Conservation (phyloP, 805 yeast species). For the Jamesozyma gamospora region DNA sequence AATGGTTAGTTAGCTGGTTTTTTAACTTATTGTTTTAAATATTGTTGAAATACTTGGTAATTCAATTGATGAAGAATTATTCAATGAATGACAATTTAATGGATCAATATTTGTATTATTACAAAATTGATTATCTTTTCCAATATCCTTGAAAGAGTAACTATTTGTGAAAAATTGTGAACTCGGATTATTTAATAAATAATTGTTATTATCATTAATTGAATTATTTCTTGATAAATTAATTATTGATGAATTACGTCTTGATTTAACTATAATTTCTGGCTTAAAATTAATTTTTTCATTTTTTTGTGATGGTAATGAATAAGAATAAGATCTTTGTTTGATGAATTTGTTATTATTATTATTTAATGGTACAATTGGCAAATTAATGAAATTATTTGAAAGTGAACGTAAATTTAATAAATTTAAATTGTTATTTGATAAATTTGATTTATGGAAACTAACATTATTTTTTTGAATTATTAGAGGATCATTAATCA, state of each 20-base stretch:
- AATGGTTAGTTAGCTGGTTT: no score
- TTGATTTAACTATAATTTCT: conserved; percentile 27
- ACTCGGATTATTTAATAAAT: conserved; percentile 1
- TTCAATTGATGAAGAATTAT: no score
- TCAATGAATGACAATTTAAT: no score
- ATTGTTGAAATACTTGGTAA: neutral
- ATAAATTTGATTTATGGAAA: no score
- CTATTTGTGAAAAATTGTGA: conserved; percentile 6
- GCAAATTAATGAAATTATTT: neutral
- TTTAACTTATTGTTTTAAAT: neutral
- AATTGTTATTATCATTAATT: conserved; percentile 6
- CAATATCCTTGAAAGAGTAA: conserved; percentile 16
- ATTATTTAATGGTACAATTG: neutral
- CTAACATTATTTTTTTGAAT: no score
- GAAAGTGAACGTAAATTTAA: no score
- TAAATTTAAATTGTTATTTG: no score
- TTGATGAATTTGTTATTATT: conserved; percentile 10
- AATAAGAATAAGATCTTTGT: conserved; percentile 25
- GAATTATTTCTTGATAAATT: conserved; percentile 25
- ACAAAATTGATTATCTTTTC: conserved; percentile 1
- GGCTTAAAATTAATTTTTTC: conserved; percentile 29
- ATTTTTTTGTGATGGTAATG: conserved; percentile 7
- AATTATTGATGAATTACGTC: conserved; percentile 24
- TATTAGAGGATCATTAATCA: no score
- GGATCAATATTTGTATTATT: conserved; percentile 12